These are phyloP conservation scores for Flaveria ramosissima DNA, from an alignment of 129 eudicot genomes.

Conservation along the genomic window DNA sequence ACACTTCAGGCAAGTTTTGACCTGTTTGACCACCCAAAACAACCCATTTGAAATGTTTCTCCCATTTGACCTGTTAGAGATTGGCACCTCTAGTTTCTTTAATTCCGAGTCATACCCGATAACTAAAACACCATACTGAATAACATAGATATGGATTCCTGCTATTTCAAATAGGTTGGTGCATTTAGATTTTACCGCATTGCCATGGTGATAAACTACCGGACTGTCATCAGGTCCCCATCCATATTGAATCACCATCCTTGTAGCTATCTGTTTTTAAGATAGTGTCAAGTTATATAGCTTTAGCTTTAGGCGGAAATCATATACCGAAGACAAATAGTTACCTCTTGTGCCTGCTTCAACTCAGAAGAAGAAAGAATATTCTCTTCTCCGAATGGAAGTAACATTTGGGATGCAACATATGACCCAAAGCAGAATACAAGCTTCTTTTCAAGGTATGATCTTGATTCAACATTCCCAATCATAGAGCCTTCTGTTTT, in stretches of 20 bases:
- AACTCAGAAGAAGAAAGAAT: conserved; percentile 74
- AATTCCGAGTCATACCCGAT: no score
- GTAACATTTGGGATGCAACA: conserved; percentile 81
- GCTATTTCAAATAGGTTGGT: conserved; percentile 2
- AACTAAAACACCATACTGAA: no score
- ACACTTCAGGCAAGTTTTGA: not conserved
- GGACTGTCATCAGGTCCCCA: conserved; percentile 95
- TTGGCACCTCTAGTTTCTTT: no score
- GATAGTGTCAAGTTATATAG: conserved; percentile 12
- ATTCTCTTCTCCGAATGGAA: conserved; percentile 97
- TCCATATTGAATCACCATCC: conserved; percentile 94
- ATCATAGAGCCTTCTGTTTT: conserved; percentile 52
- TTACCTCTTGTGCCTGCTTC: conserved; percentile 90
- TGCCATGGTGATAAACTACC: conserved; percentile 70
- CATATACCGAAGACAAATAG: conserved; percentile 19
- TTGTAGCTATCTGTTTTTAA: conserved; percentile 77
- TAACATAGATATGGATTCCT: not conserved
- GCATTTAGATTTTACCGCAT: conserved; percentile 49
- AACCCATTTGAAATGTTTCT: not conserved
- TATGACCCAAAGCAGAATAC: conserved; percentile 92
- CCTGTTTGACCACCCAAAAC: not conserved
- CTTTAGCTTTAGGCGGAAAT: conserved; percentile 3
- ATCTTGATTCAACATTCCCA: conserved; percentile 83
- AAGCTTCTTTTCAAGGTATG: conserved; percentile 89
- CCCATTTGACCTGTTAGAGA: not conserved